Conservation (phyloP, 306 rosid genomes). For the Citrullus colocynthis region DNA sequence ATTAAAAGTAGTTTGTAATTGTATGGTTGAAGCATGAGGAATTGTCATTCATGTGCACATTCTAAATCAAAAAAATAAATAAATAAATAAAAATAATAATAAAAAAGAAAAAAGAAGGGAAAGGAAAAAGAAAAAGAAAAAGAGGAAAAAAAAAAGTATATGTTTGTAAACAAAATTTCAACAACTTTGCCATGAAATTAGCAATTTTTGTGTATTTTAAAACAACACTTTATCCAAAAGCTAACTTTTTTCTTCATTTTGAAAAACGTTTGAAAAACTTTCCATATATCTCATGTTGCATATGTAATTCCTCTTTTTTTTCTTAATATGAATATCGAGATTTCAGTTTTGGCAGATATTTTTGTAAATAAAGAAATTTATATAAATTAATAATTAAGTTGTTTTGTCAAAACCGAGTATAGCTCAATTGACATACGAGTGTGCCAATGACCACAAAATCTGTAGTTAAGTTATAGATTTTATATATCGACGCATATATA, state of each 20-base stretch:
- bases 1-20: not conserved
- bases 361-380: no score
- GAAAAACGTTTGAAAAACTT: not conserved
- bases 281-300: not conserved
- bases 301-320: no score
- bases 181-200: constrained; percentile 6
- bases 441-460: no score
- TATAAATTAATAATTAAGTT: no score
- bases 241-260: not conserved
- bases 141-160: not conserved
- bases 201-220: constrained; percentile 5
- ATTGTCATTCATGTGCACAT: not conserved
- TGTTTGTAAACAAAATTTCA: not conserved
- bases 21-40: not conserved
- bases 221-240: not conserved
- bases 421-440: no score
- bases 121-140: not conserved
- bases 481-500: no score
- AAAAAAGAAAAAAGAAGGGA: not conserved
- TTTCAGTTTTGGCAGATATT: no score
- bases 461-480: no score
- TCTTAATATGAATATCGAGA: no score
- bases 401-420: no score
- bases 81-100: no score
- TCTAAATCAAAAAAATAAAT: not conserved